Evolutionary conservation across 108 stramenopile species (phyloP), one percentile per base, ranked within the genome.

Genomic region (Parietichytrium sp.): DNA sequence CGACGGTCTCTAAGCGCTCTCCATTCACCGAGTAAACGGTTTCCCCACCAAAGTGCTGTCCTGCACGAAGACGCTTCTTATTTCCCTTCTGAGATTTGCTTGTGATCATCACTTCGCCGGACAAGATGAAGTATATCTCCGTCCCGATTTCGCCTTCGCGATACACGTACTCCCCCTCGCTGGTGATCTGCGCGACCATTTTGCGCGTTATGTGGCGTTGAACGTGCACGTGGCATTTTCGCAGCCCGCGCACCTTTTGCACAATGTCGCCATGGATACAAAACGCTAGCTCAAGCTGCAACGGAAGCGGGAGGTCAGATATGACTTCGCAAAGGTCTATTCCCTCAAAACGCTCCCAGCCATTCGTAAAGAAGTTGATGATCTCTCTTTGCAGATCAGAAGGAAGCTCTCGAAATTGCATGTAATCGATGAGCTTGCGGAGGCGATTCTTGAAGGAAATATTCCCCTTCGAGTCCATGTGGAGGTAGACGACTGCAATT

Each of bases 251-350:
- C 15, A 72, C 61, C 33, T 72, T 72, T 2, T 45, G 23, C 8
- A 72, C 3, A 20, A 72, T 72, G 0, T 72, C 42, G 2, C 25
- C 38, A 25, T 72, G 61, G 20, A 72, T 72, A 42, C 61, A 72
- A 16, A 72, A 45, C n/a, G 61, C 61, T 25, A 72, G 42, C 61
- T 72, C 61, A 7, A 72, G 61, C 4, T 72, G 61, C 61, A 72
- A 25, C 12, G 61, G 61, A 25, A 72, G 61, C 61, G 61, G 61
- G 8, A 72, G 42, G 20, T 25, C 61, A 6, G 13, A n/a, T 10
- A 72, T 72, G 20, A 72, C 61, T 6, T 7, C 6, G 61, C 45
- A 42, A 33, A 72, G 36, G 45, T 72, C 42, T 0, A 72, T 42
- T 0, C 61, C 61, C 33, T 72, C 61, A 72, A 72, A 72, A 25